phyloP scores from a whole-genome alignment of 1,139 yeast species.

The Debaryomyces nepalensis region DNA sequence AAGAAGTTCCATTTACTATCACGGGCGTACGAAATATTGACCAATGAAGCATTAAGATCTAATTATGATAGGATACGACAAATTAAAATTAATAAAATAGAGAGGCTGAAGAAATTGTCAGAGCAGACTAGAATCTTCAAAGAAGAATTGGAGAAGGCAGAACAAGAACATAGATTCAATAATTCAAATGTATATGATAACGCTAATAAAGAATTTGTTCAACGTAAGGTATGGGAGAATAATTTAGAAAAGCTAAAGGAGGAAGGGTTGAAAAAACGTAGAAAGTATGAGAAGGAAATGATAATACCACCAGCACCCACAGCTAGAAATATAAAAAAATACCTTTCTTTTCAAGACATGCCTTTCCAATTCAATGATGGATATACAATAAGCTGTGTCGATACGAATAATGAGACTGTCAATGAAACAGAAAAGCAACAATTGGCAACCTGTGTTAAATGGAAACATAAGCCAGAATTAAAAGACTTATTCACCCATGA shows the following conservation, averaged over 20 bases:
- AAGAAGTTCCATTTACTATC: slow-evolving; percentile 44
- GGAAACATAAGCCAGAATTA: slow-evolving; percentile 50
- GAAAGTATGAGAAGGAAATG: slow-evolving; percentile 26
- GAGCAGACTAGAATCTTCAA: slow-evolving; percentile 38
- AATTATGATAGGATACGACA: slow-evolving; percentile 42
- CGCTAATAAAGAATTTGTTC: slow-evolving; percentile 14
- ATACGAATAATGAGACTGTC: not conserved
- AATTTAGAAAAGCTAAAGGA: slow-evolving; percentile 35
- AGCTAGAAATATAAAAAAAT: slow-evolving; percentile 13
- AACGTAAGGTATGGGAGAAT: slow-evolving; percentile 18
- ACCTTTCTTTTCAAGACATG: slow-evolving; percentile 29
- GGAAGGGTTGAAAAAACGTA: slow-evolving; percentile 35
- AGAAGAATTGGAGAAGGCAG: slow-evolving; percentile 39
- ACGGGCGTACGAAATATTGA: slow-evolving; percentile 45
- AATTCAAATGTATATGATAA: slow-evolving; percentile 15
- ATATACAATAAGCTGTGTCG: not conserved
- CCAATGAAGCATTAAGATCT: slow-evolving; percentile 29
- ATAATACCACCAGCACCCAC: slow-evolving; percentile 9
- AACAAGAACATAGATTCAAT: slow-evolving; percentile 21
- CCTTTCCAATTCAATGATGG: slow-evolving; percentile 6
- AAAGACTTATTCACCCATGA: slow-evolving; percentile 35
- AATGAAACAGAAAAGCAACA: not conserved
- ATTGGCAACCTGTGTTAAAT: slow-evolving; percentile 32
- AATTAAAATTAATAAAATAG: slow-evolving; percentile 20
- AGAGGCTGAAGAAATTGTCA: slow-evolving; percentile 23